These are phyloP conservation scores for Crithidia thermophila DNA, from an alignment of 208 protist genomes.

Conservation along the genomic window DNA sequence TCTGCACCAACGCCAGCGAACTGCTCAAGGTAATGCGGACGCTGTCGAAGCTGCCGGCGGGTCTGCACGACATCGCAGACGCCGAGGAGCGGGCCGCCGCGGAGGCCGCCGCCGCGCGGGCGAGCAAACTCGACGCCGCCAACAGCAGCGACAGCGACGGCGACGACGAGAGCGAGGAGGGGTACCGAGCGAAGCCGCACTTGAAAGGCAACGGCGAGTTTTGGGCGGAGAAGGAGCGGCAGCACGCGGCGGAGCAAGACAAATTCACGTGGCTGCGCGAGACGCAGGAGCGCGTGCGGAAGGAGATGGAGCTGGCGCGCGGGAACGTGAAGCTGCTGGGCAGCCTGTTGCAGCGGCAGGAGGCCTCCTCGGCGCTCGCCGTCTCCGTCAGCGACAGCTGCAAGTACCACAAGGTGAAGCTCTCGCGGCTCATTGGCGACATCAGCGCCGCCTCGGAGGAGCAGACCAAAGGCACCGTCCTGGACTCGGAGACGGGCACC, in stretches of 20 bases:
- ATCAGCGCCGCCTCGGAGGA: slow-evolving; percentile 33
- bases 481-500: slow-evolving; percentile 25
- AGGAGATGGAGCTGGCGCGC: slow-evolving; percentile 51
- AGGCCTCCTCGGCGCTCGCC: slow-evolving; percentile 43
- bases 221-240: slow-evolving; percentile 26
- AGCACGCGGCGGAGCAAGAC: slow-evolving; percentile 36
- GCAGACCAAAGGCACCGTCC: slow-evolving; percentile 33
- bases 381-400: slow-evolving; percentile 75
- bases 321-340: slow-evolving; percentile 65
- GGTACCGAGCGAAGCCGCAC: slow-evolving; percentile 4
- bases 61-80: slow-evolving; percentile 14
- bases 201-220: slow-evolving; percentile 26
- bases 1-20: slow-evolving; percentile 32
- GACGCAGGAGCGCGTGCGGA: slow-evolving; percentile 22
- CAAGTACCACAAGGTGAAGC: slow-evolving; percentile 70
- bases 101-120: no score
- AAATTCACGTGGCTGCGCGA: slow-evolving; percentile 30
- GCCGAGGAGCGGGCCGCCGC: neutral
- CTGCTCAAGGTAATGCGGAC: slow-evolving; percentile 28
- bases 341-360: slow-evolving; percentile 49
- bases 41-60: slow-evolving; percentile 25
- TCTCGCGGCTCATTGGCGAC: slow-evolving; percentile 44
- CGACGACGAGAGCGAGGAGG: neutral
- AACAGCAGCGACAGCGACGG: neutral
- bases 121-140: neutral